Evolutionary conservation across 805 yeast genomes (phyloP).

Genomic region (Lipomyces oligophaga): DNA sequence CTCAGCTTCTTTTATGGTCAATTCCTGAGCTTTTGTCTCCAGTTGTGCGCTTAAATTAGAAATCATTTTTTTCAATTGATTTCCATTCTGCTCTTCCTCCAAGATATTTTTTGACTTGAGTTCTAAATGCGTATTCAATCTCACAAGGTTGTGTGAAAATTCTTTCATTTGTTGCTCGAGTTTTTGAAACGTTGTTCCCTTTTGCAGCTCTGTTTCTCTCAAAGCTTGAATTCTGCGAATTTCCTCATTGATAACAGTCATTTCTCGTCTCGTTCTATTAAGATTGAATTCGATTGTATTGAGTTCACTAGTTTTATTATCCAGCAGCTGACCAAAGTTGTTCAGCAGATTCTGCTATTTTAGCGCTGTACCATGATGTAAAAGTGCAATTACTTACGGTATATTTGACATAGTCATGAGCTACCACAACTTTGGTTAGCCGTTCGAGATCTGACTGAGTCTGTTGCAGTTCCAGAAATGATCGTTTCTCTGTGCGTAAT

Average conservation of each 20-base stretch:
- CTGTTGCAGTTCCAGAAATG: conserved; percentile 80
- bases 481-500: conserved; percentile 73
- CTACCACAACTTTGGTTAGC: conserved; percentile 65
- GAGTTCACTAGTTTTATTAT: conserved; percentile 9
- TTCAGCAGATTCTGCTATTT: conserved; percentile 10
- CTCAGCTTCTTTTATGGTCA: conserved; percentile 44
- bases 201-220: conserved; percentile 55
- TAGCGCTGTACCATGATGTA: not conserved
- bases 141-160: conserved; percentile 59
- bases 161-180: conserved; percentile 57
- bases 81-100: conserved; percentile 48
- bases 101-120: conserved; percentile 53
- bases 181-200: conserved; percentile 57
- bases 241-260: conserved; percentile 57
- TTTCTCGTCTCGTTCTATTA: conserved; percentile 43
- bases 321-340: conserved; percentile 11
- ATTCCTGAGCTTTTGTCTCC: conserved; percentile 40
- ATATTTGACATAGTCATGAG: conserved; percentile 62
- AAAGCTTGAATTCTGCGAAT: conserved; percentile 50
- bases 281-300: conserved; percentile 5
- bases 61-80: conserved; percentile 39
- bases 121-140: conserved; percentile 61
- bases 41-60: conserved; percentile 26
- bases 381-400: conserved; percentile 18
- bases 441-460: conserved; percentile 77